Evolutionary conservation across 202 grass and related monocot species (phyloP).

Genomic region (Schoenoplectus triqueter): DNA sequence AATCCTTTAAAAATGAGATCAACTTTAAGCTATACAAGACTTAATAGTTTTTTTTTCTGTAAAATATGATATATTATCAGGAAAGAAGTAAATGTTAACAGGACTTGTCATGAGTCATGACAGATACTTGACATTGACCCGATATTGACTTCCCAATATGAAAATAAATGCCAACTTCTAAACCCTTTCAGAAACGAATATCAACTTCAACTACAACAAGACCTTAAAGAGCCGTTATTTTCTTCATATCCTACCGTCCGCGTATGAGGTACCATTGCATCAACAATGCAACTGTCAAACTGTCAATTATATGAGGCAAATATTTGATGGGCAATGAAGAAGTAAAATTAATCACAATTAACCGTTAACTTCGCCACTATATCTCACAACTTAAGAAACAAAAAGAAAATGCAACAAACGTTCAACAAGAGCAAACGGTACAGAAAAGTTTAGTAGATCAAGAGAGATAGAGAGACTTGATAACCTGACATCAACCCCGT

Average conservation of each 20-base stretch:
- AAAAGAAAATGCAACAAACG: background rate
- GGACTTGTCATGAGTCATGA: background rate
- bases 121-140: constrained; percentile 25
- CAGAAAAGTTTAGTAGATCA: background rate
- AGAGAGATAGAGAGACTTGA: background rate
- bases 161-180: background rate
- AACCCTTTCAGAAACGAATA: background rate
- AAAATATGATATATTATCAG: background rate
- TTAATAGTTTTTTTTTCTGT: background rate
- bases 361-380: background rate
- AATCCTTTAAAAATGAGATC: constrained; percentile 11
- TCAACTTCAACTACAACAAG: background rate
- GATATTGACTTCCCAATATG: constrained; percentile 14
- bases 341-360: constrained; percentile 9
- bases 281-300: background rate
- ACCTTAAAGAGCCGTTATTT: no score
- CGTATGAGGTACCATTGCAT: background rate
- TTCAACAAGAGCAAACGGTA: background rate
- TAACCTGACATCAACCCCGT: constrained; percentile 93
- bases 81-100: constrained; percentile 13
- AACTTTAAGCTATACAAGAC: background rate
- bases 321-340: background rate
- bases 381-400: background rate
- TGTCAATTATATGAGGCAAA: constrained; percentile 2
- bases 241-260: no score